Evolutionary conservation across 768 basidiomycete species (phyloP), one percentile per base, ranked within the genome.

Genomic region (Pleurotus sapidus): DNA sequence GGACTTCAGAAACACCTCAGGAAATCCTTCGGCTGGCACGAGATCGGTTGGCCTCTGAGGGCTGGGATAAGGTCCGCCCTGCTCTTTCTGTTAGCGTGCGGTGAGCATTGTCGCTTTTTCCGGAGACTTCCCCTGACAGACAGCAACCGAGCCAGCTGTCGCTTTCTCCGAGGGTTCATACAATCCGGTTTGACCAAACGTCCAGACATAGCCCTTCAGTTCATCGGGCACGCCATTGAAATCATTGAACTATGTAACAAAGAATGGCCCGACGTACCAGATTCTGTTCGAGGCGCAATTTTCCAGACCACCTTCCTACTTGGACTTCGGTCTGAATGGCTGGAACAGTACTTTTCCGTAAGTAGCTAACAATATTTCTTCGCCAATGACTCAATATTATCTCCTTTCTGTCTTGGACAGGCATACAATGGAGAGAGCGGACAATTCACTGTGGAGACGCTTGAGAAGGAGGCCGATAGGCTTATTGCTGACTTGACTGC

Each of bases 301-400:
- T 83, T 83, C 51, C 69, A 74, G 25, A 45, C 55, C 2, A 71
- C 72, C 4, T 79, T 79, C 60, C 62, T 80, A 8, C 71, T 77
- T 24, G 78, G 75, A 4, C 70, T 78, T n/a, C 73, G 68, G 43
- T 60, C 62, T 25, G 51, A 79, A 17, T 69, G 69, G 20, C 57
- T 80, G 7, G 59, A 71, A 12, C 54, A 68, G 1, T 68, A 73
- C 30, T 67, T 75, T 66, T 60, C 63, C 55, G 78, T 77, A 46
- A 55, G 66, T 55, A 20, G 3, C 20, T 23, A 2, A 49, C n/a
- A 14, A 18, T 25, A 14, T 20, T 20, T 20, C 20, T n/a, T n/a
- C n/a, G n/a, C 20, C 20, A 20, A 20, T 20, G 20, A 20, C 20
- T 20, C 20, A 12, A 23, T 49, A 2, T 49, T 20, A 24, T 9